Percentiles rank a stretch among this genome's conserved stretches.
phyloP scores from a whole-genome alignment of 306 rosid genomes.

The Heteromeles arbutifolia region DNA sequence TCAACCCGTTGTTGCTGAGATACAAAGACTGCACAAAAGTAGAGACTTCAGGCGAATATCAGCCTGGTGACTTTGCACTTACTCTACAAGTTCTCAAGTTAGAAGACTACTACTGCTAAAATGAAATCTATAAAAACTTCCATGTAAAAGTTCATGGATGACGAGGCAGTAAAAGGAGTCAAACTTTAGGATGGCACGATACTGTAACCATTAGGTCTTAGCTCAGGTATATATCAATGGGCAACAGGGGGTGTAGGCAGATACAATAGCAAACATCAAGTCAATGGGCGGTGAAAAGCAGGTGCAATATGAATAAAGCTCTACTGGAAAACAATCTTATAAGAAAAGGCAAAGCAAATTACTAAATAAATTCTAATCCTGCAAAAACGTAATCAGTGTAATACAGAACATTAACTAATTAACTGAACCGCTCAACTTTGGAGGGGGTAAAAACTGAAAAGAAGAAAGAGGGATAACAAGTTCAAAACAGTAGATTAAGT shows the following conservation, averaged over 20 bases:
- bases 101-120: not conserved
- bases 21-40: slow-evolving; percentile 50
- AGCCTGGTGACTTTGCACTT: not conserved
- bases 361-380: not conserved
- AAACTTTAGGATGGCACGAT: not conserved
- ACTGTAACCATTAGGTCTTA: not conserved
- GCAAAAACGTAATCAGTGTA: not conserved
- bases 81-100: not conserved
- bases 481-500: not conserved
- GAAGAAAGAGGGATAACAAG: not conserved
- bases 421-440: not conserved
- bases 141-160: not conserved
- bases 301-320: not conserved
- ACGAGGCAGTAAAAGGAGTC: not conserved
- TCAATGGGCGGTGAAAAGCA: not conserved
- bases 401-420: not conserved
- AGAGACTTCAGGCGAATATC: not conserved
- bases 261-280: not conserved
- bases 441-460: not conserved
- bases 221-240: not conserved
- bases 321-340: too few species aligned
- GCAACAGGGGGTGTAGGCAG: not conserved
- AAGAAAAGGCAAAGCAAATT: not conserved
- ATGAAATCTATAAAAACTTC: not conserved
- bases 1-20: slow-evolving; percentile 70